Evolutionary conservation across 192 early-diverging fungal genomes (phyloP), one percentile per base, ranked within the genome.

Genomic region (Spizellomyces punctatus): DNA sequence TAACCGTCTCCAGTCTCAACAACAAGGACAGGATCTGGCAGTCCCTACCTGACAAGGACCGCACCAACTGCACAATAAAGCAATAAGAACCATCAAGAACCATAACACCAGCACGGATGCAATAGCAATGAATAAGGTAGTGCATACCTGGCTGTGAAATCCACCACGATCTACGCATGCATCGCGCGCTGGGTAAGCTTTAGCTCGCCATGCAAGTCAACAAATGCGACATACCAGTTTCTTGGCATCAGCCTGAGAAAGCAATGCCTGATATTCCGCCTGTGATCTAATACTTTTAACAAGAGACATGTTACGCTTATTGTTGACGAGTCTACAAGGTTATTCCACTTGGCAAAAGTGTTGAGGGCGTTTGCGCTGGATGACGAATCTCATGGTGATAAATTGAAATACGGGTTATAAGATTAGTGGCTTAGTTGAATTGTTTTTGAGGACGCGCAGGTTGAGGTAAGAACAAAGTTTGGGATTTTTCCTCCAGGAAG

Each of bases 121-220:
- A 36, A 36, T 3, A 36, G 1, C 27, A 36, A 3, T 36, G 27
- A 36, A 36, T 36, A 36, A 36, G 3, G 27, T 36, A 36, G 27
- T 36, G 17, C 56, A 17, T 47, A 67, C 70, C 64, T 59, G 0
- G 83, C 83, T n/a, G 80, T 80, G 66, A 82, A 85, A 58, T 85
- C 83, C 7, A 79, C 74, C 8, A 85, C 78, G 27, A 85, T 70
- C 73, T 82, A 66, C 68, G 44, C 1, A 36, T 36, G 27, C 27
- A 36, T 36, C 27, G 27, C 27, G 27, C 27, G 27, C 27, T 36
- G 3, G 27, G 27, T 36, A 36, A 36, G 27, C 27, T 36, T 42
- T 27, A 14, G 22, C 46, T 16, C 46, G n/a, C 21, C 12, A 49
- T 10, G 21, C 41, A 66, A 46, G 19, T 9, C 66, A 22, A 56